phyloP scores from a whole-genome alignment of 345 rosid genomes.

The Gossypium stocksii region DNA sequence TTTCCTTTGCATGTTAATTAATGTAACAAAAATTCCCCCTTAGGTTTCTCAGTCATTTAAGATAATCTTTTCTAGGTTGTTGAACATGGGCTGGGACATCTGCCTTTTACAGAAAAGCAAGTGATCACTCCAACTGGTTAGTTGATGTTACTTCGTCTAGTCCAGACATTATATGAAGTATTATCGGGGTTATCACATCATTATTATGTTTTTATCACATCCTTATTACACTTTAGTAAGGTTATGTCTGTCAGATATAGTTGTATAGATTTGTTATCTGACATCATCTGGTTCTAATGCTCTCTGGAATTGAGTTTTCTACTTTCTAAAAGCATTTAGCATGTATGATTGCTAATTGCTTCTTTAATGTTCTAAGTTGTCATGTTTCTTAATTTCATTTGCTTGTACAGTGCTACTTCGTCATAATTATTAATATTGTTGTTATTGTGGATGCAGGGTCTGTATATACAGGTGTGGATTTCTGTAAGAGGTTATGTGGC shows the following conservation, averaged over 20 bases:
- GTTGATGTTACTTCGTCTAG: constrained; percentile 23
- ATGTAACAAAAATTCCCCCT: neutral
- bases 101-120: constrained; percentile 96
- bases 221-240: neutral
- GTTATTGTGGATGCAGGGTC: constrained; percentile 53
- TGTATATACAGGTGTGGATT: constrained; percentile 95
- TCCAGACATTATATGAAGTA: neutral
- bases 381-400: constrained; percentile 1
- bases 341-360: neutral
- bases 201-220: neutral
- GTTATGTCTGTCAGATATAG: neutral
- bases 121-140: constrained; percentile 95
- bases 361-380: neutral
- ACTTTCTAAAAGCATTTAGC: neutral
- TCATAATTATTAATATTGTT: neutral
- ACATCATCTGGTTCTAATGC: neutral
- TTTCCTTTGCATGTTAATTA: constrained; percentile 10
- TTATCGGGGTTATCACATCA: neutral
- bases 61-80: constrained; percentile 60
- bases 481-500: constrained; percentile 96
- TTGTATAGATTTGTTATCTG: neutral
- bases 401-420: neutral
- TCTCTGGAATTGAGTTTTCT: neutral
- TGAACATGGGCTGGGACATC: constrained; percentile 96
- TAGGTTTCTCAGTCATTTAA: constrained; percentile 14